phyloP scores from a whole-genome alignment of 179 eudicot genomes.

The Dionaea muscipula region DNA sequence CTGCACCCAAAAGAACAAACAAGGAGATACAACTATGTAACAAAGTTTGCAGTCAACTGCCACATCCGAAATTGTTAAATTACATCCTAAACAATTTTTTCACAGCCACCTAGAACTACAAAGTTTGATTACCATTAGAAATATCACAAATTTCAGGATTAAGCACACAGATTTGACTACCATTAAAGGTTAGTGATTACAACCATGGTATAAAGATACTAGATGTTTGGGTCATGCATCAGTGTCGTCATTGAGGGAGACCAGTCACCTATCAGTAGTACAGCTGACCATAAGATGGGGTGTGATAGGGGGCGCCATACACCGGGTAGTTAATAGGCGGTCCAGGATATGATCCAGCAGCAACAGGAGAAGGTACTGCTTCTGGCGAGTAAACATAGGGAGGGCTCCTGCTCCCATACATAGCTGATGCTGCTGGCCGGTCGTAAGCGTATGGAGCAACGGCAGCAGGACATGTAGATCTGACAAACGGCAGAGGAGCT shows the following conservation, averaged over 20 bases:
- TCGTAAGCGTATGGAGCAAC: slow-evolving; percentile 42
- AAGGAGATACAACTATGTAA: no score
- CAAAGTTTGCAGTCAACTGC: no score
- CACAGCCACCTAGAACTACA: no score
- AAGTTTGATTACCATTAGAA: no score
- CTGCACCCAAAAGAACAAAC: no score
- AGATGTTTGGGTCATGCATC: slow-evolving; percentile 14
- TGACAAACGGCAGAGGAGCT: slow-evolving; percentile 44
- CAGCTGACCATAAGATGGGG: slow-evolving; percentile 62
- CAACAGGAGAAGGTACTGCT: slow-evolving; percentile 32
- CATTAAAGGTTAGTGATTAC: slow-evolving; percentile 83
- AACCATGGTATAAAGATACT: slow-evolving; percentile 24
- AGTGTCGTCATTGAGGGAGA: slow-evolving; percentile 22
- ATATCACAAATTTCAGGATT: no score
- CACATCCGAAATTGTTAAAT: no score
- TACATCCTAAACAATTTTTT: no score
- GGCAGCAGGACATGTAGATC: slow-evolving; percentile 54
- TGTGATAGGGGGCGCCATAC: slow-evolving; percentile 49
- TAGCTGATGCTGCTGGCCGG: slow-evolving; percentile 29
- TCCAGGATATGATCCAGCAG: slow-evolving; percentile 54
- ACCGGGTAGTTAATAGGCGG: slow-evolving; percentile 55
- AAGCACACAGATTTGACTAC: slow-evolving; percentile 77
- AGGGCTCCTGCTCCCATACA: slow-evolving; percentile 63
- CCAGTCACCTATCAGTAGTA: slow-evolving; percentile 69
- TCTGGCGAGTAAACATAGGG: slow-evolving; percentile 77